phyloP scores from a whole-genome alignment of 768 basidiomycete species.

The Psilocybe cyanescens region DNA sequence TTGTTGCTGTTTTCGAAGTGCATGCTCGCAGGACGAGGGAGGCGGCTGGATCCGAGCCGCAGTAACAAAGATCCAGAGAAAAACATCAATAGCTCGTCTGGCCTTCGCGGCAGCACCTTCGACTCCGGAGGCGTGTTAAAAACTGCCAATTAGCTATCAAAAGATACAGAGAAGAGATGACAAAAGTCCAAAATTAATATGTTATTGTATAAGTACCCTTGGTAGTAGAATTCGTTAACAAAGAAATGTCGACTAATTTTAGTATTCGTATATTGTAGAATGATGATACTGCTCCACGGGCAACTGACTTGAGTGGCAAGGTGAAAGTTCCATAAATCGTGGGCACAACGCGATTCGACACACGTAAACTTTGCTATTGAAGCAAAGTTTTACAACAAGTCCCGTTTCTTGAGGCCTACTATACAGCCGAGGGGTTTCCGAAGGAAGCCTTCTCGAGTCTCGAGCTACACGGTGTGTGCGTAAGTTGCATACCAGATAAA shows the following conservation, averaged over 20 bases:
- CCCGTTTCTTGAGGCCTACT: conserved; percentile 74
- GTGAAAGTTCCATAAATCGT: not conserved
- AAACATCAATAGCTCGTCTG: not conserved
- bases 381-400: conserved; percentile 27
- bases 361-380: not conserved
- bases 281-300: too few species aligned
- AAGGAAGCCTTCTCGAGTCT: conserved; percentile 85
- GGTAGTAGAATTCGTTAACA: too few species aligned
- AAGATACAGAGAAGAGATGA: not conserved
- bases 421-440: conserved; percentile 77
- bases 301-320: not conserved
- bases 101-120: too few species aligned
- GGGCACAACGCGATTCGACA: not conserved
- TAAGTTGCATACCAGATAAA: not conserved
- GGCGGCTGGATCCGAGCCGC: conserved; percentile 12
- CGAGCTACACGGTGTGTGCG: conserved; percentile 45
- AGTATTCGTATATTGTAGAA: too few species aligned
- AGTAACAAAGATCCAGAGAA: not conserved
- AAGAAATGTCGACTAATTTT: too few species aligned
- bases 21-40: conserved; percentile 1
- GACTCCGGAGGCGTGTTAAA: not conserved
- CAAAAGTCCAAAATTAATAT: not conserved
- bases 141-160: not conserved
- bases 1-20: not conserved
- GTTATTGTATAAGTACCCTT: not conserved